Evolutionary conservation across 2,329 filamentous ascomycete species (phyloP), one percentile per base, ranked within the genome.

Genomic region (Fusarium devonianum): DNA sequence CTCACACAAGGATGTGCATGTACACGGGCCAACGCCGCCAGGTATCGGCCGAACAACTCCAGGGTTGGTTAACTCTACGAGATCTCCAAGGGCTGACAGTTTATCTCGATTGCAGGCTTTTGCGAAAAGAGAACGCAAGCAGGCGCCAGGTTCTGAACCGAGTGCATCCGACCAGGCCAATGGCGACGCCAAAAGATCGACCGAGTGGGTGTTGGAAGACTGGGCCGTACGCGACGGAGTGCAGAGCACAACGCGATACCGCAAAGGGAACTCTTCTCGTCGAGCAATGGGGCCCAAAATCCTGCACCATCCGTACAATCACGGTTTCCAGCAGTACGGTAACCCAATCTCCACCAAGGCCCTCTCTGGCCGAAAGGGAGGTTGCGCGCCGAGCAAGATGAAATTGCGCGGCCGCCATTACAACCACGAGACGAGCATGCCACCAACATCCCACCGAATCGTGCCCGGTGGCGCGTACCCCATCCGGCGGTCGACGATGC

Each of bases 241-340:
- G 38, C 85, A 92, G 71, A 93, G 90, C 49, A 97, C 93, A 1
- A 97, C 93, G 1, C 78, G 87, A 57, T 92, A 89, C 69, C 83
- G 88, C 58, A 52, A 52, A 34, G 68, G 65, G 18, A 73, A 73
- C 50, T 64, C 73, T 17, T 35, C 62, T 11, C 65, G 68, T 12
- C 67, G 63, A 41, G 26, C 21, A 13, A 48, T 41, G 35, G 48
- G 53, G 17, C 47, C 32, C 28, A 62, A 53, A 49, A 23, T 45
- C 26, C 46, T 47, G 35, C 49, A 52, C 30, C 41, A 49, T 26
- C 48, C 52, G 34, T 58, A 53, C 16, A 44, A 56, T 32, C 49
- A 56, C 35, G 57, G 46, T 13, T 41, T 46, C 34, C 43, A 60
- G 14, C 64, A 60, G 36, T 51, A 50, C 13, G 52, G 56, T 41